Evolutionary conservation across 1,139 yeast genomes (phyloP).

Genomic region (Pichiaceae sp.): DNA sequence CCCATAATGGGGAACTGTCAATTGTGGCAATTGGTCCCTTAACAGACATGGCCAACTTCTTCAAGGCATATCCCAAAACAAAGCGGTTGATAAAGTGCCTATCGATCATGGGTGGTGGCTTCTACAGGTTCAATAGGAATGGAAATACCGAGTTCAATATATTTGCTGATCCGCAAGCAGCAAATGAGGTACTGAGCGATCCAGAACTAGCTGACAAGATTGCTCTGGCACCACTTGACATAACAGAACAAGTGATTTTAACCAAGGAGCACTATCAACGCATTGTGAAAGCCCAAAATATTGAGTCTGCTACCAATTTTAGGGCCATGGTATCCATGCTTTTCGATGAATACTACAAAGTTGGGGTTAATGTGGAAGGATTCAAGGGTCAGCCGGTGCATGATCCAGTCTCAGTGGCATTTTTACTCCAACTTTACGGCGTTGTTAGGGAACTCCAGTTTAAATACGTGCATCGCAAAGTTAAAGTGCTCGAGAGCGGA

Average conservation of each 20-base stretch:
- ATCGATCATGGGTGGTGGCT: constrained; percentile 74
- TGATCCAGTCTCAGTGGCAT: constrained; percentile 69
- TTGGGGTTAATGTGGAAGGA: constrained; percentile 35
- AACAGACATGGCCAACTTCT: constrained; percentile 56
- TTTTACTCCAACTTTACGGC: constrained; percentile 39
- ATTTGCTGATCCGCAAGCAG: constrained; percentile 71
- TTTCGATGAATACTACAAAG: constrained; percentile 48
- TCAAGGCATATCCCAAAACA: constrained; percentile 43
- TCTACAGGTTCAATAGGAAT: constrained; percentile 39
- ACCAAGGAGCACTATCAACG: constrained; percentile 33
- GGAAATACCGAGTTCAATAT: constrained; percentile 72
- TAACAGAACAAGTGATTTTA: constrained; percentile 66
- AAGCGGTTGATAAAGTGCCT: constrained; percentile 38
- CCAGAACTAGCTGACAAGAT: constrained; percentile 37
- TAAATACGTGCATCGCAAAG: too few species aligned
- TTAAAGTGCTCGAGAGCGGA: too few species aligned
- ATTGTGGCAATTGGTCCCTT: constrained; percentile 65
- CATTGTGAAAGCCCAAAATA: constrained; percentile 25
- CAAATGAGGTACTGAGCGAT: constrained; percentile 45
- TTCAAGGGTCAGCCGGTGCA: constrained; percentile 73
- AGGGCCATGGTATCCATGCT: constrained; percentile 49
- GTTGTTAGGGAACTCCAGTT: constrained; percentile 24
- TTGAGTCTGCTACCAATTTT: constrained; percentile 23
- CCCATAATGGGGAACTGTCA: constrained; percentile 38
- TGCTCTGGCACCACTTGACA: constrained; percentile 55